Base-by-base conservation (phyloP, 2,329 filamentous ascomycete species). In the Penicillium sp. region DNA sequence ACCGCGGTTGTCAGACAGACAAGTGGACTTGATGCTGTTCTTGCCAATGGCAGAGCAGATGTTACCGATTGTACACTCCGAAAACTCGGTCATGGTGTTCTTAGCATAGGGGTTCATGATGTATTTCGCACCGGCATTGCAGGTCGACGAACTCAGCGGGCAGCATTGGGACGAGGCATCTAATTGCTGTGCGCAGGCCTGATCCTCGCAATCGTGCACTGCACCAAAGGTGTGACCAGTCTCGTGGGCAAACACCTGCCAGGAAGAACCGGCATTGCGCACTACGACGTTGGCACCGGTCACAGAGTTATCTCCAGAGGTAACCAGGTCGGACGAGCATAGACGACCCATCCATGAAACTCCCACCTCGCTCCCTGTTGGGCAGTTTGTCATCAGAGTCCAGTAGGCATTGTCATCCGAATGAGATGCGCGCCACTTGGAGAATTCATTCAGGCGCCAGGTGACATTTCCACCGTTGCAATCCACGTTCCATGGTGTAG, bases 51-150 rank as follows among this genome's bases (percentile, higher is more conserved):
- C 89, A 6, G 86, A 87, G 73, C 93, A 98, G 53, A 98, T 88
- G 64, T 97, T 97, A 56, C 93, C 93, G 57, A 98, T 79, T 22
- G 83, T 86, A 73, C 93, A 98, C 2, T 84, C 79, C 1, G 89
- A 96, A 71, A 98, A 98, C 37, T 78, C 73, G 1, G 78, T 84
- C 64, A 96, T 88, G 49, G 81, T 79, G 8, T 75, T 67, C 12
- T 78, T 79, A 1, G 91, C 93, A 10, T 87, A 93, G 0, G 93
- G 93, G 66, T 97, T 97, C 93, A 98, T 98, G 69, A 98, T 89
- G 71, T 82, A 98, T 52, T 77, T 70, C n/a, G 80, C 84, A 37
- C 77, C 73, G 21, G 93, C 93, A 67, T 94, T 76, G 67, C 93
- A 98, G 0, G 72, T 76, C 37, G 54, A 67, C 8, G 73, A 62